Conservation (phyloP, 169 alveolate genomes). For the Eimeria praecox region DNA sequence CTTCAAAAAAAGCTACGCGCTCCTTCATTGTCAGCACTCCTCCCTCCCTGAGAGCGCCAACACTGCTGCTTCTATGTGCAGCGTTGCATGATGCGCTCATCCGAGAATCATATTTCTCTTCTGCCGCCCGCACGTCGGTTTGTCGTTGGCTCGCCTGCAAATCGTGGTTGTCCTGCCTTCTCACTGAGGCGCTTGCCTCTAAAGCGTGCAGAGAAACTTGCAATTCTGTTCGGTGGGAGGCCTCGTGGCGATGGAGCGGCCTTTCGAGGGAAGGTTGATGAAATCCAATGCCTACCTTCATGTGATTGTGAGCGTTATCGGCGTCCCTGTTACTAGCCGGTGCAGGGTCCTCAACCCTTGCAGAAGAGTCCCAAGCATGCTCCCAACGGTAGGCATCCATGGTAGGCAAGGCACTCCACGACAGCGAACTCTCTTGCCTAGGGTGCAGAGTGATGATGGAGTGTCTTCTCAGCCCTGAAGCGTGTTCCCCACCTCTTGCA, state of each 20-base stretch:
- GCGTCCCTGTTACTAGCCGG: neutral
- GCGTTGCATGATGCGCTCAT: constrained; percentile 1
- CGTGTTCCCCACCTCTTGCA: neutral
- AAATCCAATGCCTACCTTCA: neutral
- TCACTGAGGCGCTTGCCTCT: neutral
- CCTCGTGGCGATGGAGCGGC: constrained; percentile 38
- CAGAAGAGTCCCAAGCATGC: neutral
- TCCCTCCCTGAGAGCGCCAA: constrained; percentile 21
- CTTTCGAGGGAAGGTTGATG: neutral
- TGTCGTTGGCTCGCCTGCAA: neutral
- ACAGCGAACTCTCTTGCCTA: neutral
- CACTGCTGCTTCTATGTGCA: constrained; percentile 55
- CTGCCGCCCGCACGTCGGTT: neutral
- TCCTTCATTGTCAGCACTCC: constrained; percentile 65
- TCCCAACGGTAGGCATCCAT: neutral
- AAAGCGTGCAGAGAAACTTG: neutral
- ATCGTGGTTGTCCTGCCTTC: neutral
- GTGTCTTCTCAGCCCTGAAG: constrained; percentile 4
- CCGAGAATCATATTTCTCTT: neutral
- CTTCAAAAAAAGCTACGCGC: constrained; percentile 62
- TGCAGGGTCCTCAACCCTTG: neutral
- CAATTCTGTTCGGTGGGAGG: constrained; percentile 42
- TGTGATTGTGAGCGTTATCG: neutral
- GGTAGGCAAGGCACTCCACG: constrained; percentile 17
- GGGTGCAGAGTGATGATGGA: constrained; percentile 69